Percentiles rank a stretch among this genome's conserved stretches.
Conservation (phyloP, 164 flowering plant genomes). For the Brasenia schreberi region DNA sequence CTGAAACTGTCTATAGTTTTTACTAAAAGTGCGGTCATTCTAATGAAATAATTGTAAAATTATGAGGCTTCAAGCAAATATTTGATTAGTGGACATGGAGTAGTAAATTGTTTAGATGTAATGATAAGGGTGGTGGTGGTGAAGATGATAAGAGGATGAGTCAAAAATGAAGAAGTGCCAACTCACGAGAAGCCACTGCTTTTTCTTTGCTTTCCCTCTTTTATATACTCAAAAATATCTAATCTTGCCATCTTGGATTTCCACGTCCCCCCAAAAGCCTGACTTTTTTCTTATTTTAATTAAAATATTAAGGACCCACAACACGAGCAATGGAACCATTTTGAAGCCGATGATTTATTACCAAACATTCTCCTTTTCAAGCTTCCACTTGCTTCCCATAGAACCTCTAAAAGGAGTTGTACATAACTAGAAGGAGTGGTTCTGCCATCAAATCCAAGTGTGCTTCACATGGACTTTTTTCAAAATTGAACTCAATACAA, state of each 20-base stretch:
- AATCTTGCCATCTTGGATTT: neutral
- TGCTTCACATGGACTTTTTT: neutral
- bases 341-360: neutral
- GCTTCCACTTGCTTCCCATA: neutral
- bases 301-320: neutral
- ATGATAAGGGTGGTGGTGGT: constrained; percentile 1
- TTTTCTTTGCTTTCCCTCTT: neutral
- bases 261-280: neutral
- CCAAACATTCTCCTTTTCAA: too few species aligned
- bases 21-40: too few species aligned
- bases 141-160: constrained; percentile 1
- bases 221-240: neutral
- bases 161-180: constrained; percentile 2
- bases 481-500: too few species aligned
- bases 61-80: too few species aligned
- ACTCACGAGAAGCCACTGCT: constrained; percentile 7
- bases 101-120: neutral
- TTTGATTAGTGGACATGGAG: too few species aligned
- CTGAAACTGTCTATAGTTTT: too few species aligned
- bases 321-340: neutral
- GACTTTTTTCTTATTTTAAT: neutral
- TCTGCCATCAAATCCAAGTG: too few species aligned
- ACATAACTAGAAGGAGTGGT: too few species aligned
- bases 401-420: too few species aligned
- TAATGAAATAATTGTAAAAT: too few species aligned